phyloP scores from a whole-genome alignment of 768 basidiomycete genomes.

The Trametes meyenii region DNA sequence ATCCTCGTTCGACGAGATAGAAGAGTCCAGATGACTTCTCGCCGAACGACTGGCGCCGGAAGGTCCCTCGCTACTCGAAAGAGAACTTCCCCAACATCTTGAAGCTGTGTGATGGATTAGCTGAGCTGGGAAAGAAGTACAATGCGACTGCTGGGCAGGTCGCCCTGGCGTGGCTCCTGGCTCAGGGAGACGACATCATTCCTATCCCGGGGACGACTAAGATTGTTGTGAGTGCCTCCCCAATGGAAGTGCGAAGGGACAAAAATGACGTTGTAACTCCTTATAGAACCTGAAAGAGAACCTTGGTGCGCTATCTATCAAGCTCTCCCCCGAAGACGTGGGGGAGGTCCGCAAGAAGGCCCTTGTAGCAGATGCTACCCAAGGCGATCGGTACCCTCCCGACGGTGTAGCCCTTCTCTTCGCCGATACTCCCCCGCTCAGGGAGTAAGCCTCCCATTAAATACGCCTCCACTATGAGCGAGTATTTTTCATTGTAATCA shows the following conservation, averaged over 20 bases:
- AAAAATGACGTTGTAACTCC: not conserved
- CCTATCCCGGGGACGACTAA: conserved; percentile 29
- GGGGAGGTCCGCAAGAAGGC: conserved; percentile 33
- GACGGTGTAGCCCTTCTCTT: conserved; percentile 33
- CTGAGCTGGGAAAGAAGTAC: conserved; percentile 38
- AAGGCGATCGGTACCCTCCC: conserved; percentile 42
- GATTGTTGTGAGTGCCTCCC: conserved; percentile 23
- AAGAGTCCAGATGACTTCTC: conserved; percentile 36
- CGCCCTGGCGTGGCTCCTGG: conserved; percentile 33
- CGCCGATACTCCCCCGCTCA: conserved; percentile 37
- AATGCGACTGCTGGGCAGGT: conserved; percentile 36
- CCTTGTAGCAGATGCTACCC: conserved; percentile 27
- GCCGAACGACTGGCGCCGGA: conserved; percentile 33
- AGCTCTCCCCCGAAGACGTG: conserved; percentile 34
- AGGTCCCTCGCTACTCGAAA: conserved; percentile 30
- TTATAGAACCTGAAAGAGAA: conserved; percentile 40
- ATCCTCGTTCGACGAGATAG: conserved; percentile 11
- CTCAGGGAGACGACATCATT: conserved; percentile 32
- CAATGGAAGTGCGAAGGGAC: conserved; percentile 23
- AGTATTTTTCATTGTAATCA: too few species aligned
- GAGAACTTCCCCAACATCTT: conserved; percentile 51
- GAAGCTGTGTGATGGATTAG: conserved; percentile 37
- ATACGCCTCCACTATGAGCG: not conserved
- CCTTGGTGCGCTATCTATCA: conserved; percentile 31
- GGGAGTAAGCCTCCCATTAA: not conserved